Evolutionary conservation across 169 alveolate genomes (phyloP).

Genomic region (Theileria orientalis): DNA sequence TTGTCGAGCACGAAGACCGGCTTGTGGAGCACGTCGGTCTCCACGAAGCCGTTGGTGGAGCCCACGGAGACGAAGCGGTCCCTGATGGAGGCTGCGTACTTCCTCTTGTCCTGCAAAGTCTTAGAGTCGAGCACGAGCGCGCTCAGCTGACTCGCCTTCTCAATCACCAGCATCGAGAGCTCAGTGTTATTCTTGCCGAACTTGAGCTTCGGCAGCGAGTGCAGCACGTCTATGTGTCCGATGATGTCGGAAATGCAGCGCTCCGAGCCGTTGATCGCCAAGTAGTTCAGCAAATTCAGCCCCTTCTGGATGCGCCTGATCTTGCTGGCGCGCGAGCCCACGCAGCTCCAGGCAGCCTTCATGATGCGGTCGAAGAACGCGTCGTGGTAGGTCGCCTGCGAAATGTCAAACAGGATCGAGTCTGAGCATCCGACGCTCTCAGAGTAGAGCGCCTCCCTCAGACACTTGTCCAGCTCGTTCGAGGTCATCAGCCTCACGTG

Average conservation of each 20-base stretch:
- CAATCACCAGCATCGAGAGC: slow-evolving; percentile 14
- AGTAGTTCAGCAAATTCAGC: slow-evolving; percentile 35
- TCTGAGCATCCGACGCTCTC: slow-evolving; percentile 58
- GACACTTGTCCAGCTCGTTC: slow-evolving; percentile 30
- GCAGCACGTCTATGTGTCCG: slow-evolving; percentile 29
- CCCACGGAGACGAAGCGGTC: slow-evolving; percentile 40
- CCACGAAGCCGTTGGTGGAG: slow-evolving; percentile 40
- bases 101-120: slow-evolving; percentile 12
- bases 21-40: slow-evolving; percentile 40
- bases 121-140: slow-evolving; percentile 27
- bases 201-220: slow-evolving; percentile 4
- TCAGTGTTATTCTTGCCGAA: slow-evolving; percentile 13
- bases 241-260: slow-evolving; percentile 33
- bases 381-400: slow-evolving; percentile 59
- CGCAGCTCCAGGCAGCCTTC: slow-evolving; percentile 46
- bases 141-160: slow-evolving; percentile 36
- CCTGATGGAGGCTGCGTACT: slow-evolving; percentile 30
- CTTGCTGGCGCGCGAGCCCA: slow-evolving; percentile 5
- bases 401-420: slow-evolving; percentile 42
- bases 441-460: slow-evolving; percentile 52
- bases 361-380: slow-evolving; percentile 28
- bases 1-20: slow-evolving; percentile 44
- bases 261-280: slow-evolving; percentile 50
- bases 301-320: slow-evolving; percentile 52
- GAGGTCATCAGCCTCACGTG: slow-evolving; percentile 40